Evolutionary conservation across 2,329 filamentous ascomycete genomes (phyloP), one percentile per base, ranked within the genome.

Genomic region (Colletotrichum sp.): DNA sequence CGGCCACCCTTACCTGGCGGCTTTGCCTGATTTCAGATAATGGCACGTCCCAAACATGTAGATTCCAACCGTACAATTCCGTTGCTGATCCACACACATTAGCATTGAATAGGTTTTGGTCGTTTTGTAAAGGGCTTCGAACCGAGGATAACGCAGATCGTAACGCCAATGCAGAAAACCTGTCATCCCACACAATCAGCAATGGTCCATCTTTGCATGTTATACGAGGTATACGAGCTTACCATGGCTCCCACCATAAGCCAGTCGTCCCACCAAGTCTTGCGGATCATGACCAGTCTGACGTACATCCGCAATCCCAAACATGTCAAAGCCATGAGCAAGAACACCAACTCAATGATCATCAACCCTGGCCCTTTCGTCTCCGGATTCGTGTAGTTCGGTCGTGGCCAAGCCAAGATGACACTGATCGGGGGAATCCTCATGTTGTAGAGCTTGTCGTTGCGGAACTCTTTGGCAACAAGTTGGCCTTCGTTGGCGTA

Each of bases 241-340:
- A 86, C 85, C 77, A 83, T 82, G 6, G 85, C 85, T 39, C 71
- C 81, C 7, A 86, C 76, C 86, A 87, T 87, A 15, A 87, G 69
- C 85, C 84, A 87, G 79, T 87, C 86, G 75, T 87, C 86, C 69
- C 81, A 79, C 39, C 84, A 83, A 49, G 76, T 81, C 66, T 80
- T 83, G 59, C 82, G 81, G 39, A 86, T 80, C 44, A 85, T 80
- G 71, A 78, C 71, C 3, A 84, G 74, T 12, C 84, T 80, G 63
- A 86, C 85, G 62, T 86, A 86, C 52, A 87, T 80, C 16, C 86
- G 83, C 65, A 86, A 79, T 30, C 78, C 65, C 10, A 87, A 79
- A 24, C 82, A 83, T 15, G 84, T 64, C 21, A 86, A 69, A 7
- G 85, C 85, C 12, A 86, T 34, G 0, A 82, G 79, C 32, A 85